Percentiles rank a stretch among this genome's conserved stretches.
phyloP scores from a whole-genome alignment of 257 asterid genomes.

The Fraxinus americana region DNA sequence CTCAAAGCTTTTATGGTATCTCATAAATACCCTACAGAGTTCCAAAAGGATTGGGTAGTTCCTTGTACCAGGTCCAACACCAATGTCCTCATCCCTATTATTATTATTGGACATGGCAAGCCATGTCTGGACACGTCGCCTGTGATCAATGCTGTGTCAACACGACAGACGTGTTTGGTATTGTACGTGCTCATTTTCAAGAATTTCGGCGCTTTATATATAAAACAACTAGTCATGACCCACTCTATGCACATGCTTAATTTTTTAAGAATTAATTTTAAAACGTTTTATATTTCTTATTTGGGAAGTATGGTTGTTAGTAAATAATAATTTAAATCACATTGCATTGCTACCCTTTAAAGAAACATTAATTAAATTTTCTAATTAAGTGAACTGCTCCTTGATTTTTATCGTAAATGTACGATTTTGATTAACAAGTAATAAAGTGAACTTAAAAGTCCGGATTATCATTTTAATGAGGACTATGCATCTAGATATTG shows the following conservation, averaged over 20 bases:
- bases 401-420: too few species aligned
- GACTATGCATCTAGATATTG: too few species aligned
- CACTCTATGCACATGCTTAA: background rate
- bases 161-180: background rate
- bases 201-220: background rate
- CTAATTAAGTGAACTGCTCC: background rate
- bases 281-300: background rate
- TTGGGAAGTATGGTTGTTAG: background rate
- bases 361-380: background rate
- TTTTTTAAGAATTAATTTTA: background rate
- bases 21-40: background rate
- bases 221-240: background rate
- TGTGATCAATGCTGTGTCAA: background rate
- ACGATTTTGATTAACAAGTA: too few species aligned
- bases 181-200: background rate
- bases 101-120: background rate
- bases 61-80: background rate
- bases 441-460: too few species aligned
- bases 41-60: background rate
- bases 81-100: background rate
- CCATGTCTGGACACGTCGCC: background rate
- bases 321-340: background rate
- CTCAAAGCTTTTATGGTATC: background rate
- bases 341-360: background rate
- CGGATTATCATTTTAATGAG: too few species aligned